Percentiles rank a stretch among this genome's conserved stretches.
Conservation (phyloP, 768 basidiomycete species). For the Kockovaella imperatae region DNA sequence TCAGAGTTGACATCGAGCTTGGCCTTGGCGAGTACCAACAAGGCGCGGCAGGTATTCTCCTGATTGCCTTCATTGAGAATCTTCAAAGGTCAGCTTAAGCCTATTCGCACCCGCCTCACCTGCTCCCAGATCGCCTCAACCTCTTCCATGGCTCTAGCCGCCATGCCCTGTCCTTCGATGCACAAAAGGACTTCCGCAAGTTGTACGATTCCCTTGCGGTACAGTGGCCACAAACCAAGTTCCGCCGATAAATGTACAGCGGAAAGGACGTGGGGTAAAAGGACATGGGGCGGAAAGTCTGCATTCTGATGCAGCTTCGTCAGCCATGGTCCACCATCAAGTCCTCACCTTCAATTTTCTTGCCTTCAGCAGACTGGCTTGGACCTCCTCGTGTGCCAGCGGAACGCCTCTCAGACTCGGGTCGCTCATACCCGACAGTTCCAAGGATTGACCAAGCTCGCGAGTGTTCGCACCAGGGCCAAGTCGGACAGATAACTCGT, state of each 20-base stretch:
- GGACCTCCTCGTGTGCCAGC: conserved; percentile 13
- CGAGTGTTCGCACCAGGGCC: background rate
- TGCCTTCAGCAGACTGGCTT: conserved; percentile 6
- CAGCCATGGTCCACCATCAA: background rate
- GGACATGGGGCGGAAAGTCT: conserved; percentile 15
- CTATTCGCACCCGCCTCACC: too few species aligned
- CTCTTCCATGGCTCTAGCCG: conserved; percentile 15
- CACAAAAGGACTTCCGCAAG: conserved; percentile 26
- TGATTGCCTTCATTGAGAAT: background rate
- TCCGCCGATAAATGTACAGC: conserved; percentile 20
- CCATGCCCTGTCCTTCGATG: conserved; percentile 23
- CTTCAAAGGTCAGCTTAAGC: too few species aligned
- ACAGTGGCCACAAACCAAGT: conserved; percentile 23
- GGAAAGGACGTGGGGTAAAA: conserved; percentile 26
- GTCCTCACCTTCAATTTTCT: conserved; percentile 10
- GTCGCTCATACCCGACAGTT: conserved; percentile 2
- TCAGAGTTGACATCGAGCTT: background rate
- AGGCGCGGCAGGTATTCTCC: background rate
- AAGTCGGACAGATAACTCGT: background rate
- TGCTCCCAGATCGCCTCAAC: conserved; percentile 24
- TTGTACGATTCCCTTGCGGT: conserved; percentile 22
- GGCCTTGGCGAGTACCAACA: background rate
- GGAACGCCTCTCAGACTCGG: conserved; percentile 1
- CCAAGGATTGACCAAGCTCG: background rate
- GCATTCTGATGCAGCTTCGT: background rate